Percentiles rank a stretch among this genome's conserved stretches.
These are phyloP conservation scores for Musa beccarii DNA, from an alignment of 176 grass and related monocot genomes.

Conservation along the genomic window DNA sequence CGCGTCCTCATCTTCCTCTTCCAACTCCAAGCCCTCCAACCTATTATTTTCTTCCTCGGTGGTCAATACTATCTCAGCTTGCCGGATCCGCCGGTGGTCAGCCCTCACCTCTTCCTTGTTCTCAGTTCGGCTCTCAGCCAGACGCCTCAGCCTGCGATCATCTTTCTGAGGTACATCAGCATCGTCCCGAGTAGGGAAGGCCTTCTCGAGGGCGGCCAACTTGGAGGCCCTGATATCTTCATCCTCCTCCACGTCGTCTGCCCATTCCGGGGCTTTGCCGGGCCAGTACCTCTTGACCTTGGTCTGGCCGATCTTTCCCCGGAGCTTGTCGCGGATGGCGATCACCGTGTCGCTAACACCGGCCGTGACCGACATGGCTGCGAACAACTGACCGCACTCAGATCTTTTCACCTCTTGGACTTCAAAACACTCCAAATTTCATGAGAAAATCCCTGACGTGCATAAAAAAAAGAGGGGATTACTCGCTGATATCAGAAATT, in stretches of 20 bases:
- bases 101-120: constrained; percentile 88
- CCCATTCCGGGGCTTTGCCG: constrained; percentile 75
- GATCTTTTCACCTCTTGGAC: no score
- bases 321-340: constrained; percentile 71
- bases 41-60: constrained; percentile 51
- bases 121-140: constrained; percentile 44
- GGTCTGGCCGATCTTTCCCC: constrained; percentile 85
- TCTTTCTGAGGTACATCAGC: constrained; percentile 40
- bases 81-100: constrained; percentile 67
- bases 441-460: no score
- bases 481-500: no score
- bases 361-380: constrained; percentile 59
- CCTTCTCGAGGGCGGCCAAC: constrained; percentile 50
- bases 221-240: constrained; percentile 27
- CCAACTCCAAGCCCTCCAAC: constrained; percentile 45
- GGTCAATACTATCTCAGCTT: constrained; percentile 72
- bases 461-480: no score
- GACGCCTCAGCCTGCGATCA: constrained; percentile 53
- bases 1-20: constrained; percentile 86
- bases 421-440: no score
- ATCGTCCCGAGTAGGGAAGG: constrained; percentile 53
- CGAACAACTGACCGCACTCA: not conserved
- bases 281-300: constrained; percentile 95
- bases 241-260: constrained; percentile 39
- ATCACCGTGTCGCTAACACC: constrained; percentile 77